These are phyloP conservation scores for Pythium apleroticum DNA, from an alignment of 352 stramenopile species.

Conservation along the genomic window DNA sequence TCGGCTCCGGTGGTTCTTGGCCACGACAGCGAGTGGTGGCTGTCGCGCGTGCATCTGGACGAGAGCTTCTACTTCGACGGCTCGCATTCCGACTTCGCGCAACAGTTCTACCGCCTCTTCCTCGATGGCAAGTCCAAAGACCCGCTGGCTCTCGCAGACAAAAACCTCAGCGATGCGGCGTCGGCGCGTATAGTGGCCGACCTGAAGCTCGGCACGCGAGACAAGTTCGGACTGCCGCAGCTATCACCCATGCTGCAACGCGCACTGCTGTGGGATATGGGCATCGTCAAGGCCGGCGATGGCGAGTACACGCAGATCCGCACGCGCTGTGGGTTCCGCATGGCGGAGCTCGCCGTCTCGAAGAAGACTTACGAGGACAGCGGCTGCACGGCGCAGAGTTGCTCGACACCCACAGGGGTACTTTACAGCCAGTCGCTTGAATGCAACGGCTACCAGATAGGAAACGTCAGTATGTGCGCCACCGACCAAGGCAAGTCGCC, in stretches of 20 bases:
- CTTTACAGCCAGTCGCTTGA: constrained; percentile 30
- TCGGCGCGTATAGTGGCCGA: not conserved
- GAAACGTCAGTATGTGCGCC: constrained; percentile 25
- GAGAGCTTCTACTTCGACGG: constrained; percentile 49
- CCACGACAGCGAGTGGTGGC: constrained; percentile 23
- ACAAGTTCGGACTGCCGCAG: constrained; percentile 20
- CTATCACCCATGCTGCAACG: constrained; percentile 45
- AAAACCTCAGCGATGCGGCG: not conserved
- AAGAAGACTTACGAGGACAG: constrained; percentile 25
- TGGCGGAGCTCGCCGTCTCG: constrained; percentile 42
- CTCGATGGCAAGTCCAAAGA: constrained; percentile 28
- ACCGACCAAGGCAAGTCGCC: constrained; percentile 22
- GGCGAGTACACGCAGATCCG: constrained; percentile 36
- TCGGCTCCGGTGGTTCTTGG: constrained; percentile 8
- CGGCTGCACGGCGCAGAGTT: constrained; percentile 37
- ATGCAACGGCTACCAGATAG: constrained; percentile 27
- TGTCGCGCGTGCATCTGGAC: constrained; percentile 31
- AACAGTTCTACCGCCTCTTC: constrained; percentile 54
- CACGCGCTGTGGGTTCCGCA: constrained; percentile 40
- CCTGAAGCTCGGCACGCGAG: not conserved
- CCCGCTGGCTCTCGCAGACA: not conserved
- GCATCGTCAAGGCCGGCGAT: constrained; percentile 34
- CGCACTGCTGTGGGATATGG: constrained; percentile 48
- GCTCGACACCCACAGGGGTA: constrained; percentile 34
- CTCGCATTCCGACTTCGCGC: constrained; percentile 48